Percentiles rank a stretch among this genome's conserved stretches.
phyloP scores from a whole-genome alignment of 352 stramenopile genomes.

The Thraustochytrium sp. region DNA sequence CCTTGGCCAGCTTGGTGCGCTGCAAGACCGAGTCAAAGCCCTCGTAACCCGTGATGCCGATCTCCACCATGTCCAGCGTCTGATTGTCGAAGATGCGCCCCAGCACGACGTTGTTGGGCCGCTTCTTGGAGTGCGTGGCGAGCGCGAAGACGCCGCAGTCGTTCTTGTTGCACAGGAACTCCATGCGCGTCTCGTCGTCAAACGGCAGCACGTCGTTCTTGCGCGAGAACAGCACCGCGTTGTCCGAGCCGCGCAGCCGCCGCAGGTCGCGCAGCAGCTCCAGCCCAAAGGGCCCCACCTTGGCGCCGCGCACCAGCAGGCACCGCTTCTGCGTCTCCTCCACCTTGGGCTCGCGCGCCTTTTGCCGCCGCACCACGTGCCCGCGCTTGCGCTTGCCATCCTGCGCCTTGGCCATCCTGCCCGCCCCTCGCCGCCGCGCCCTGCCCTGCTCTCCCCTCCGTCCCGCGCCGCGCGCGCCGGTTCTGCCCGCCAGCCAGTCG shows the following conservation, averaged over 20 bases:
- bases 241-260: slow-evolving; percentile 63
- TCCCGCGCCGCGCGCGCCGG: too few relatives aligned
- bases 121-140: slow-evolving; percentile 96
- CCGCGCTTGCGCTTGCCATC: slow-evolving; percentile 35
- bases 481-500: too few relatives aligned
- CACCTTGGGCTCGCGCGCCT: slow-evolving; percentile 14
- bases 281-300: not conserved
- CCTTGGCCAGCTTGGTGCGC: slow-evolving; percentile 65
- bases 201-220: slow-evolving; percentile 91
- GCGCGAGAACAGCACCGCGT: slow-evolving; percentile 71
- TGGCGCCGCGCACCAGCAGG: slow-evolving; percentile 29
- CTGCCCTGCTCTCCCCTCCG: too few relatives aligned
- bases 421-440: too few relatives aligned
- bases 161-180: slow-evolving; percentile 94
- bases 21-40: slow-evolving; percentile 79
- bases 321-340: slow-evolving; percentile 20
- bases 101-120: slow-evolving; percentile 94
- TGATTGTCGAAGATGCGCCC: slow-evolving; percentile 95
- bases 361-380: slow-evolving; percentile 33
- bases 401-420: slow-evolving; percentile 21
- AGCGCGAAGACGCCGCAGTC: slow-evolving; percentile 92
- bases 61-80: slow-evolving; percentile 96
- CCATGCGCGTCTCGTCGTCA: slow-evolving; percentile 81
- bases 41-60: slow-evolving; percentile 90
- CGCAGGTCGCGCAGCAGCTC: slow-evolving; percentile 37